These are phyloP conservation scores for Cryptosporidium muris DNA, from an alignment of 169 alveolate species.

Conservation along the genomic window DNA sequence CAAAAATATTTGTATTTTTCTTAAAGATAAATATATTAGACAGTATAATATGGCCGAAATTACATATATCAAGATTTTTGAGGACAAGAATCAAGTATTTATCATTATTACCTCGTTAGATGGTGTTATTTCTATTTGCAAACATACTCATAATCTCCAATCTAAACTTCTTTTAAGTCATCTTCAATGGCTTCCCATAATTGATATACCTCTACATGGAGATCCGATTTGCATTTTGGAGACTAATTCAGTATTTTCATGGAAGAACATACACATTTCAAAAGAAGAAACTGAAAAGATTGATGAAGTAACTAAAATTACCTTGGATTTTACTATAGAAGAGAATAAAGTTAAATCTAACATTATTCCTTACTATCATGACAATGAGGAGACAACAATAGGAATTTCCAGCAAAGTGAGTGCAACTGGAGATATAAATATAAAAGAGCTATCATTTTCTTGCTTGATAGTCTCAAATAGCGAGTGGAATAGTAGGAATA, in stretches of 20 bases:
- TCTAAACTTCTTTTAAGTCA: background rate
- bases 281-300: too few species aligned
- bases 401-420: background rate
- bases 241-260: too few species aligned
- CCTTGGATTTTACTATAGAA: too few species aligned
- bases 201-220: conserved; percentile 38
- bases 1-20: background rate
- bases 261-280: too few species aligned
- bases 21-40: conserved; percentile 13
- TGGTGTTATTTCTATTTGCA: conserved; percentile 13
- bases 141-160: conserved; percentile 3
- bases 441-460: too few species aligned
- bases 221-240: background rate
- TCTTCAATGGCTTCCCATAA: conserved; percentile 33
- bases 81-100: background rate
- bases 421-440: too few species aligned
- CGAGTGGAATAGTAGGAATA: background rate
- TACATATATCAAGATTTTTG: background rate
- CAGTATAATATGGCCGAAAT: conserved; percentile 37
- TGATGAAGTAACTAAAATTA: too few species aligned
- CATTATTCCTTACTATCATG: too few species aligned
- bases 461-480: too few species aligned
- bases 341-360: too few species aligned
- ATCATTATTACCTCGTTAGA: conserved; percentile 9
- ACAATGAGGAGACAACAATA: background rate